phyloP scores from a whole-genome alignment of 768 basidiomycete species.

The Termitomyces sp. region DNA sequence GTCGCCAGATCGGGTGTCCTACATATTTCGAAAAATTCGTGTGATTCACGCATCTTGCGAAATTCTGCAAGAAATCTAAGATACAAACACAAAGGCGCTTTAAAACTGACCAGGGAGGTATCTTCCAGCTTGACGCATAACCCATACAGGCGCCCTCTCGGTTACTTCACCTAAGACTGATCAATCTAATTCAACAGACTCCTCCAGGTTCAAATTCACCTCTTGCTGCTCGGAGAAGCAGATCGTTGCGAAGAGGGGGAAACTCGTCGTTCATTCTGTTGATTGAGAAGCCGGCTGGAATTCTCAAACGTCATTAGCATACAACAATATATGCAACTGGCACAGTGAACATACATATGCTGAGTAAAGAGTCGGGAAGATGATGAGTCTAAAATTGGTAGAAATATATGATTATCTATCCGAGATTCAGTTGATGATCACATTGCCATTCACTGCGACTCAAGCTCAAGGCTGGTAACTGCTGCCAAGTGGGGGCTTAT shows the following conservation, averaged over 20 bases:
- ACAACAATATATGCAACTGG: neutral
- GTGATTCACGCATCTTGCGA: conserved; percentile 72
- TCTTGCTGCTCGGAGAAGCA: conserved; percentile 82
- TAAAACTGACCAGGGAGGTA: conserved; percentile 79
- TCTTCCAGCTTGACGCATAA: conserved; percentile 95
- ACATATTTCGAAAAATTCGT: conserved; percentile 96
- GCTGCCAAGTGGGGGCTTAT: neutral
- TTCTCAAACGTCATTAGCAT: neutral
- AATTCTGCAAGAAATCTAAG: conserved; percentile 57
- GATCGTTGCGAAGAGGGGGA: conserved; percentile 79
- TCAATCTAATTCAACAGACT: neutral
- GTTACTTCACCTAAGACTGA: conserved; percentile 63
- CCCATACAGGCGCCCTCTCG: conserved; percentile 95
- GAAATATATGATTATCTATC: conserved; percentile 11
- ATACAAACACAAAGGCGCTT: conserved; percentile 1
- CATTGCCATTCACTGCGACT: neutral
- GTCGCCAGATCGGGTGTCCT: conserved; percentile 86
- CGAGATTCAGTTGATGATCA: neutral
- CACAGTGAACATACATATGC: neutral
- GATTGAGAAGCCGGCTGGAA: neutral
- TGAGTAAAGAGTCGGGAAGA: neutral
- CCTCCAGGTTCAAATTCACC: conserved; percentile 36
- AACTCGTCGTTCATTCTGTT: conserved; percentile 41
- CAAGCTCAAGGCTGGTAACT: neutral
- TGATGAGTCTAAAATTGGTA: neutral